phyloP scores from a whole-genome alignment of 2,329 filamentous ascomycete genomes.

The Aspergillus piperis region DNA sequence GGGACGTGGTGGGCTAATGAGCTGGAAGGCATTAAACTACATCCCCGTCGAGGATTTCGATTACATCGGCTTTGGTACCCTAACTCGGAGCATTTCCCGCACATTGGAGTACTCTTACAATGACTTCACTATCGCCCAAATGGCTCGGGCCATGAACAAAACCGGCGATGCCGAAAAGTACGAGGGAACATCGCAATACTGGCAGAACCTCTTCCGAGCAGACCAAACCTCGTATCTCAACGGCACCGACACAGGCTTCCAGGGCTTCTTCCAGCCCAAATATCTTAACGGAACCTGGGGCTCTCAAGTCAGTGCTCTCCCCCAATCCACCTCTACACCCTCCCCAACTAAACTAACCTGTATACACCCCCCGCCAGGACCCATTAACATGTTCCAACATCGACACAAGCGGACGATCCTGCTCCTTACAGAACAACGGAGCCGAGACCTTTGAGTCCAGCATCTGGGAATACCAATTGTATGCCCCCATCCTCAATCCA shows the following conservation, averaged over 20 bases:
- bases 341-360: too few relatives aligned
- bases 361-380: slow-evolving; percentile 43
- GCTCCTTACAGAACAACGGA: slow-evolving; percentile 36
- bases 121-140: slow-evolving; percentile 66
- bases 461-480: slow-evolving; percentile 48
- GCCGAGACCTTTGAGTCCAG: slow-evolving; percentile 39
- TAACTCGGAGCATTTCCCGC: slow-evolving; percentile 69
- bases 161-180: slow-evolving; percentile 61
- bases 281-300: slow-evolving; percentile 70
- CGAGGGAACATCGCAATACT: slow-evolving; percentile 60
- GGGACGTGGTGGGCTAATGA: slow-evolving; percentile 68
- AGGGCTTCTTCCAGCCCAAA: slow-evolving; percentile 71
- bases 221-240: slow-evolving; percentile 61
- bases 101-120: slow-evolving; percentile 78
- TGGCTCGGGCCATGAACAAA: slow-evolving; percentile 60
- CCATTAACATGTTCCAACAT: slow-evolving; percentile 57
- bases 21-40: slow-evolving; percentile 70
- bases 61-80: slow-evolving; percentile 64
- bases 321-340: too few relatives aligned
- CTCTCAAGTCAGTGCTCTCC: slow-evolving; percentile 50
- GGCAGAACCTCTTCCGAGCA: slow-evolving; percentile 67
- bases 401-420: slow-evolving; percentile 46
- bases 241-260: slow-evolving; percentile 65
- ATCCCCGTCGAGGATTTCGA: slow-evolving; percentile 72
- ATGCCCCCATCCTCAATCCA: slow-evolving; percentile 45